Evolutionary conservation across 495 filamentous ascomycete genomes (phyloP), one percentile per base, ranked within the genome.

Genomic region (Podospora anserina): DNA sequence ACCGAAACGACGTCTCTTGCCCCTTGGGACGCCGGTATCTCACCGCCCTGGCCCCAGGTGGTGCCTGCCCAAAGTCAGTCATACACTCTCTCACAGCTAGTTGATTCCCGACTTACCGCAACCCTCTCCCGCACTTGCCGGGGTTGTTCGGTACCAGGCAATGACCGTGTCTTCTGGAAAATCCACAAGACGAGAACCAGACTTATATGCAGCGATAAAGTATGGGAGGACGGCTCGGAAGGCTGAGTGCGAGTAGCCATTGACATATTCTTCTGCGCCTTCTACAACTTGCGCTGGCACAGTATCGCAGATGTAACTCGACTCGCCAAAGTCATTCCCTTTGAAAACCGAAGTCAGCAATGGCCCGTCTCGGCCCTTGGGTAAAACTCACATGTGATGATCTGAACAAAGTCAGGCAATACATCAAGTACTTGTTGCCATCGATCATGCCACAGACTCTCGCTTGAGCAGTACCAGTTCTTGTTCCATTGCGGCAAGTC

Each of bases 281-380:
- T 75, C 67, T 0, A 87, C 83, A 4, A 88, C 82, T 7, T 86
- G 83, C 5, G 77, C 72, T 0, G 78, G 66, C 39, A 82, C 75
- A 44, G 88, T 81, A 4, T 85, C 86, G 39, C 87, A 88, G 68
- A 93, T 88, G 70, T 93, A 92, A 79, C 90, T 90, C 7, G 87
- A 86, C 76, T 93, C 91, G 58, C 90, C 90, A 66, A 85, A 92
- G 75, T 93, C 90, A 67, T 93, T 92, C 90, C 91, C 92, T 76
- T 78, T 18, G 23, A 20, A 58, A 20, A 7, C 19, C 4, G 6
- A 20, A 27, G 6, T 58, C 18, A 27, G 23, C 23, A 5, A 58
- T 20, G 19, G n/a, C 6, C 56, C 11, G 18, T 58, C 13, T 26
- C 56, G 13, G 23, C 3, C 5, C 6, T 23, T 55, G 2, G 60